These are phyloP conservation scores for Crepidotus variabilis DNA, from an alignment of 768 basidiomycete species.

Conservation along the genomic window DNA sequence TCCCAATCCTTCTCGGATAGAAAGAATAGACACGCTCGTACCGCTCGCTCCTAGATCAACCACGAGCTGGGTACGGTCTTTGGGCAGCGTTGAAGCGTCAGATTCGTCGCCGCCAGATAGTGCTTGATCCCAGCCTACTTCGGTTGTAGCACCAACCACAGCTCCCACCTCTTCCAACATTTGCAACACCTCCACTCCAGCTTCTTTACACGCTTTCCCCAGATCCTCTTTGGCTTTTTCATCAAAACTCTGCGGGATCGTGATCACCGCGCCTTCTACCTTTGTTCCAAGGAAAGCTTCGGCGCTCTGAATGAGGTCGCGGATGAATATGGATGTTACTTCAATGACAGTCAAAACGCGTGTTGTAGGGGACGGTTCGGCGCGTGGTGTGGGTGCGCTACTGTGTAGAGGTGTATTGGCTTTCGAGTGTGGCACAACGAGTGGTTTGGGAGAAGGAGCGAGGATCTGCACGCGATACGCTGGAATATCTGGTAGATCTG, in stretches of 20 bases:
- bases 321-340: conserved; percentile 80
- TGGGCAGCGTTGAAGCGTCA: not conserved
- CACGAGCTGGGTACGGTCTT: conserved; percentile 75
- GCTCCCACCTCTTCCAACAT: conserved; percentile 87
- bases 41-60: conserved; percentile 81
- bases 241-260: conserved; percentile 74
- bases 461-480: conserved; percentile 85
- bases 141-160: conserved; percentile 55
- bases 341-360: conserved; percentile 82
- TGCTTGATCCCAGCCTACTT: conserved; percentile 32
- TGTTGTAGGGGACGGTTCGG: conserved; percentile 60
- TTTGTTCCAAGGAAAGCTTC: conserved; percentile 86
- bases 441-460: conserved; percentile 70
- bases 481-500: conserved; percentile 62
- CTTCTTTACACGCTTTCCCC: conserved; percentile 68
- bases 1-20: conserved; percentile 71
- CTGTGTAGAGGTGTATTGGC: conserved; percentile 64
- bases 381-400: conserved; percentile 65
- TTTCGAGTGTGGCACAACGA: conserved; percentile 42
- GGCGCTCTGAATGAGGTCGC: conserved; percentile 80
- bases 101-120: conserved; percentile 11
- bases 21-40: conserved; percentile 64
- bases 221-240: conserved; percentile 67
- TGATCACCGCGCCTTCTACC: conserved; percentile 78
- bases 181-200: conserved; percentile 82